phyloP scores from a whole-genome alignment of 192 early-diverging fungal genomes.

The Gonapodya sp. region DNA sequence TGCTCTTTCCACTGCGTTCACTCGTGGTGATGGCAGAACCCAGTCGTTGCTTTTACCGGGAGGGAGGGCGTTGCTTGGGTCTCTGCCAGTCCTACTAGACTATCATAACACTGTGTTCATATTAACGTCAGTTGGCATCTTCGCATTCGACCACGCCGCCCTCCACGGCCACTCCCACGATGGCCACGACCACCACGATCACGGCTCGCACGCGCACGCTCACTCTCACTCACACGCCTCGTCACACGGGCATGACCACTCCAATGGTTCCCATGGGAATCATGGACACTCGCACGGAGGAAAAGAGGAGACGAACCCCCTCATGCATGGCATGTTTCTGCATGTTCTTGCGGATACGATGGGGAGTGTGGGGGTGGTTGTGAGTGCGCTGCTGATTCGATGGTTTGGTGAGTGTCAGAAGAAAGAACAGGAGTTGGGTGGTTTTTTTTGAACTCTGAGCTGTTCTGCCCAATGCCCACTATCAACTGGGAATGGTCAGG shows the following conservation, averaged over 20 bases:
- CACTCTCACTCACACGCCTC: slow-evolving; percentile 13
- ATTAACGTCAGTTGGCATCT: slow-evolving; percentile 58
- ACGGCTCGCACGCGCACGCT: slow-evolving; percentile 23
- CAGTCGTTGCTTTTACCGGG: no score
- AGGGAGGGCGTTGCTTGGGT: no score
- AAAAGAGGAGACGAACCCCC: slow-evolving; percentile 53
- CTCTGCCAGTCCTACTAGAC: no score
- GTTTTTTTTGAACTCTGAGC: no score
- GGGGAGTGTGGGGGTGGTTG: slow-evolving; percentile 90
- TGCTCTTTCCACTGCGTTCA: no score
- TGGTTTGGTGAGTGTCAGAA: slow-evolving; percentile 58
- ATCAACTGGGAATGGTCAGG: no score
- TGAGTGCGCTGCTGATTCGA: slow-evolving; percentile 82
- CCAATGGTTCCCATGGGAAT: slow-evolving; percentile 4
- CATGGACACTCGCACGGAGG: slow-evolving; percentile 2
- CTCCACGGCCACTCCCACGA: slow-evolving; percentile 46
- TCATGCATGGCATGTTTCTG: slow-evolving; percentile 83
- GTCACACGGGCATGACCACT: slow-evolving; percentile 27
- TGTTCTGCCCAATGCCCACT: no score
- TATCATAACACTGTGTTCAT: background rate
- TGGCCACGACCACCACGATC: slow-evolving; percentile 52
- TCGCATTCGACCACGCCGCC: slow-evolving; percentile 83
- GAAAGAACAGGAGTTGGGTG: no score
- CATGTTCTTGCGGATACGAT: slow-evolving; percentile 92
- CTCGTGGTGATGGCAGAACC: no score